Evolutionary conservation across 352 stramenopile species (phyloP).

Genomic region (Phytopythium vexans): DNA sequence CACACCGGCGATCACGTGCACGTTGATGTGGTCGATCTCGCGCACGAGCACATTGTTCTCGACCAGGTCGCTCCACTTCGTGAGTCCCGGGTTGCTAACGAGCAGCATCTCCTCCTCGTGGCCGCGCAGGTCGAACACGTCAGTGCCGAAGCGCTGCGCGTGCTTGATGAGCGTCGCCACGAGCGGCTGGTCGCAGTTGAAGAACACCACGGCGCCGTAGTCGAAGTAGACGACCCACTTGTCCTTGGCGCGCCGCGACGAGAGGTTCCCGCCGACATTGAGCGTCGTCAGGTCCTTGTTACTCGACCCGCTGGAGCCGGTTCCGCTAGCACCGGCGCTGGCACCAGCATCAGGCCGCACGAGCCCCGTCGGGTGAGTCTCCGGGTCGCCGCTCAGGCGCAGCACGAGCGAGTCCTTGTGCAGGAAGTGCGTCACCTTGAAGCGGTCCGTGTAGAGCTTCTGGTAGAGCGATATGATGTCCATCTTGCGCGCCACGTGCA

Average conservation of each 20-base stretch:
- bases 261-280: slow-evolving; percentile 50
- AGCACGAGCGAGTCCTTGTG: slow-evolving; percentile 83
- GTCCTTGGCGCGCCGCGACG: slow-evolving; percentile 81
- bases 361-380: slow-evolving; percentile 22
- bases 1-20: slow-evolving; percentile 93
- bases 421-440: slow-evolving; percentile 78
- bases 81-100: slow-evolving; percentile 55
- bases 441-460: slow-evolving; percentile 83
- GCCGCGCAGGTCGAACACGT: slow-evolving; percentile 74
- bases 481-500: slow-evolving; percentile 84
- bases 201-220: slow-evolving; percentile 92
- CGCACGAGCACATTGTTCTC: slow-evolving; percentile 83
- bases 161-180: slow-evolving; percentile 74
- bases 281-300: slow-evolving; percentile 40
- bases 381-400: slow-evolving; percentile 44
- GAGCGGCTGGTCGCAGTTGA: slow-evolving; percentile 85
- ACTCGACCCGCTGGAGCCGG: slow-evolving; percentile 10
- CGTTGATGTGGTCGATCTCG: slow-evolving; percentile 81
- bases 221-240: slow-evolving; percentile 92
- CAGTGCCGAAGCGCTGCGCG: slow-evolving; percentile 68
- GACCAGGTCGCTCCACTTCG: slow-evolving; percentile 78
- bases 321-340: slow-evolving; percentile 20
- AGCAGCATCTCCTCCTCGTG: slow-evolving; percentile 81
- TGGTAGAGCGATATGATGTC: slow-evolving; percentile 84
- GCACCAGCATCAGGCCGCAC: not conserved